These are phyloP conservation scores for Thalassiosira livingstoniorum DNA, from an alignment of 352 stramenopile genomes.

Conservation along the genomic window DNA sequence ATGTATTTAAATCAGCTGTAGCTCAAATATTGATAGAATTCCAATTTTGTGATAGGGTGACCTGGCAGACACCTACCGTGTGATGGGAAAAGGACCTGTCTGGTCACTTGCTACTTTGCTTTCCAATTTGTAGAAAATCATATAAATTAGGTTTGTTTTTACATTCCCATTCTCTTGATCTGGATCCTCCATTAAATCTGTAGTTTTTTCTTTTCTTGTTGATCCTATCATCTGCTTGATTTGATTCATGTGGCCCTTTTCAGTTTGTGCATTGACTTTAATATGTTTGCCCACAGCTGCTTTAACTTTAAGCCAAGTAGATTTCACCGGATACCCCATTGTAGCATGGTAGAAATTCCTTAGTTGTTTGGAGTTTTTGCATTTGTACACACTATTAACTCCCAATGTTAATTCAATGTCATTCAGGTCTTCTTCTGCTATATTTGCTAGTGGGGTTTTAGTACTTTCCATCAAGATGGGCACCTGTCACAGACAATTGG, in stretches of 20 bases:
- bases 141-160: background rate
- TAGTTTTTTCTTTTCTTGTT: no score
- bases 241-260: background rate
- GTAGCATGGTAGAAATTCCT: constrained; percentile 11
- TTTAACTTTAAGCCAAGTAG: background rate
- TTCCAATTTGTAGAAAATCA: background rate
- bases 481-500: constrained; percentile 4
- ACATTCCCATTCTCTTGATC: background rate
- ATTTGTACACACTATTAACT: constrained; percentile 7
- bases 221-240: background rate
- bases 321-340: background rate
- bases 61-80: no score
- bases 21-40: no score
- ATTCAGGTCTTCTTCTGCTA: background rate
- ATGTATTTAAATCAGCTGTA: no score
- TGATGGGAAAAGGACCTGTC: constrained; percentile 10
- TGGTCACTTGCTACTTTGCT: constrained; percentile 13
- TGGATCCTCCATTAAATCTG: no score
- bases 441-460: no score
- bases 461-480: no score
- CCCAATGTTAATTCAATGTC: background rate
- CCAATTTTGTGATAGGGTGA: no score
- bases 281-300: background rate
- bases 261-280: background rate
- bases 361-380: constrained; percentile 4